Conservation (phyloP, 495 filamentous ascomycete genomes). For the Clohesyomyces aquaticus region DNA sequence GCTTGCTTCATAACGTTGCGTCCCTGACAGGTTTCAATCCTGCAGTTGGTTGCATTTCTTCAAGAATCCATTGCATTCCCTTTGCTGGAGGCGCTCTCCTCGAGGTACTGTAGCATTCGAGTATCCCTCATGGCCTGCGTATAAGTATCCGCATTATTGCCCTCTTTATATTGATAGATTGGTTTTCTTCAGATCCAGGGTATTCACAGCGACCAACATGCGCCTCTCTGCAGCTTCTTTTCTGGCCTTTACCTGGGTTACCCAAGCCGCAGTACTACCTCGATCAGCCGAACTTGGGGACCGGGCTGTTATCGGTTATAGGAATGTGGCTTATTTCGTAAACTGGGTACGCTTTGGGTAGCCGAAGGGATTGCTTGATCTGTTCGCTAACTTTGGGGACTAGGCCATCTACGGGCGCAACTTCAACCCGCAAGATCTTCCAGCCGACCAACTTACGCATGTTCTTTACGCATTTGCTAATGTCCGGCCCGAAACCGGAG, state of each 20-base stretch:
- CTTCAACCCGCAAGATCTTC: slow-evolving; percentile 85
- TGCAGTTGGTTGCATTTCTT: slow-evolving; percentile 20
- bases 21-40: slow-evolving; percentile 20
- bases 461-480: slow-evolving; percentile 92
- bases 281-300: slow-evolving; percentile 17
- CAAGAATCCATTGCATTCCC: slow-evolving; percentile 25
- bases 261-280: slow-evolving; percentile 32
- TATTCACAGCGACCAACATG: slow-evolving; percentile 27
- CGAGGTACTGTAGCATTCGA: slow-evolving; percentile 21
- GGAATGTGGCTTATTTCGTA: slow-evolving; percentile 83
- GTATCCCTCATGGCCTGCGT: slow-evolving; percentile 4
- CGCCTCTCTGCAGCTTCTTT: slow-evolving; percentile 20
- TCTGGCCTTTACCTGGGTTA: slow-evolving; percentile 19
- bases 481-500: slow-evolving; percentile 72
- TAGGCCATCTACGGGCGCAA: slow-evolving; percentile 79
- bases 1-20: slow-evolving; percentile 19
- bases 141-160: slow-evolving; percentile 27
- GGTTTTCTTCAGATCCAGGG: slow-evolving; percentile 1
- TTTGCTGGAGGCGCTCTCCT: slow-evolving; percentile 3
- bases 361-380: neutral
- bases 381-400: slow-evolving; percentile 2
- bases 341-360: slow-evolving; percentile 64
- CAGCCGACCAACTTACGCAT: slow-evolving; percentile 85
- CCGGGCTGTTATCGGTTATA: slow-evolving; percentile 51
- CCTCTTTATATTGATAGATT: slow-evolving; percentile 28